These are phyloP conservation scores for Chytriomyces hyalinus DNA, from an alignment of 192 early-diverging fungal species.

Conservation along the genomic window DNA sequence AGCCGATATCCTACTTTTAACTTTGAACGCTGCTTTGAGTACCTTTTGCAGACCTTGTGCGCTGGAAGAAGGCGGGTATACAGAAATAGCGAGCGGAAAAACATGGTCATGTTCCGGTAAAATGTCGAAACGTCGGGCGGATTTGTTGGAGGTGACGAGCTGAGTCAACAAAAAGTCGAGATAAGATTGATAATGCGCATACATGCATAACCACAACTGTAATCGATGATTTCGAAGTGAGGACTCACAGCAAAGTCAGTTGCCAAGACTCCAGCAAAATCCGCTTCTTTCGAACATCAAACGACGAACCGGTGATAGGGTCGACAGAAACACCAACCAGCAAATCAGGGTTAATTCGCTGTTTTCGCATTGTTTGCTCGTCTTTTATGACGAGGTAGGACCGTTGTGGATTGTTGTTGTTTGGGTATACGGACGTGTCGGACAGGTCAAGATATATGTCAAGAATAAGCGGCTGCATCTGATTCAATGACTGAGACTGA, in stretches of 20 bases:
- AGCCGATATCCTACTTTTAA: constrained; percentile 74
- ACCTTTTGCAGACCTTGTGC: constrained; percentile 61
- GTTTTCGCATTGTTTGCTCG: constrained; percentile 62
- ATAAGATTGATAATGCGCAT: too few species aligned
- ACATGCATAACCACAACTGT: too few species aligned
- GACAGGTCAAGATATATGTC: constrained; percentile 83
- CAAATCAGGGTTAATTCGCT: constrained; percentile 50
- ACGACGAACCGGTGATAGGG: constrained; percentile 38
- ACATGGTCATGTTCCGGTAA: constrained; percentile 90
- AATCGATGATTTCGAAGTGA: too few species aligned
- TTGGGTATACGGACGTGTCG: constrained; percentile 36
- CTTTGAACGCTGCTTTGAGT: constrained; percentile 29
- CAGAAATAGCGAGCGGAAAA: constrained; percentile 85
- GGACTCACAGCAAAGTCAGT: constrained; percentile 57
- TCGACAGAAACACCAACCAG: constrained; percentile 44
- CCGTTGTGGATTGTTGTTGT: too few species aligned
- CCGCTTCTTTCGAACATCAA: constrained; percentile 39
- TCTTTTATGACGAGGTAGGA: constrained; percentile 66
- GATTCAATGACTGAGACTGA: too few species aligned
- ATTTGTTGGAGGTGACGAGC: constrained; percentile 50
- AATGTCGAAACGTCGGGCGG: constrained; percentile 72
- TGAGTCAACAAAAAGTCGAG: not conserved
- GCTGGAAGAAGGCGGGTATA: constrained; percentile 80
- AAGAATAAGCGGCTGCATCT: constrained; percentile 66
- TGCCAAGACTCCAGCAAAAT: constrained; percentile 89